These are phyloP conservation scores for Fusarium sp. DNA, from an alignment of 2,329 filamentous ascomycete genomes.

Conservation along the genomic window DNA sequence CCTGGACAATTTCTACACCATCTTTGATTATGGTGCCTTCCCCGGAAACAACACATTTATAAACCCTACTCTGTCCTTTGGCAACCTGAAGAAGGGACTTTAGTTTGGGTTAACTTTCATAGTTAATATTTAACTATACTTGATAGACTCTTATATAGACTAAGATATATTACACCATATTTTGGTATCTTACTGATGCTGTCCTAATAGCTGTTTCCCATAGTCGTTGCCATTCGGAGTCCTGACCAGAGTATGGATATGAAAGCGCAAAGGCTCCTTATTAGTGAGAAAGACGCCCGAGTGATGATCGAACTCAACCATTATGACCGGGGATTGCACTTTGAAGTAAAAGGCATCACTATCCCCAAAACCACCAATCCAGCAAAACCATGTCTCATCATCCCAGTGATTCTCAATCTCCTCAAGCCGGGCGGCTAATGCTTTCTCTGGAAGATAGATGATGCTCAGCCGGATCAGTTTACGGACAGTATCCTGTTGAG, in stretches of 20 bases:
- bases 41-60: background rate
- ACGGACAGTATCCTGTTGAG: constrained; percentile 9
- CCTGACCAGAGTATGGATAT: too few species aligned
- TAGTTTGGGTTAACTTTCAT: too few species aligned
- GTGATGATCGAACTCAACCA: constrained; percentile 82
- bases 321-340: constrained; percentile 77
- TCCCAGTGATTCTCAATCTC: constrained; percentile 64
- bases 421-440: constrained; percentile 53
- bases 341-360: constrained; percentile 79
- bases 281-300: constrained; percentile 81
- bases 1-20: constrained; percentile 49
- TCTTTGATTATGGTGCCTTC: constrained; percentile 48
- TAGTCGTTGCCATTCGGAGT: too few species aligned
- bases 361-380: constrained; percentile 76
- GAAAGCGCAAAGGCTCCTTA: constrained; percentile 64
- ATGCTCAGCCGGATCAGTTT: constrained; percentile 11
- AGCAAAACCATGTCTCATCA: constrained; percentile 77
- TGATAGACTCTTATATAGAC: too few species aligned
- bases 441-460: constrained; percentile 15
- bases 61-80: constrained; percentile 37
- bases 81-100: constrained; percentile 36
- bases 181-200: too few species aligned
- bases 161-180: too few species aligned
- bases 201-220: too few species aligned
- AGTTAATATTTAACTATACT: too few species aligned